phyloP scores from a whole-genome alignment of 2,329 filamentous ascomycete species.

The Lachnellula suecica region DNA sequence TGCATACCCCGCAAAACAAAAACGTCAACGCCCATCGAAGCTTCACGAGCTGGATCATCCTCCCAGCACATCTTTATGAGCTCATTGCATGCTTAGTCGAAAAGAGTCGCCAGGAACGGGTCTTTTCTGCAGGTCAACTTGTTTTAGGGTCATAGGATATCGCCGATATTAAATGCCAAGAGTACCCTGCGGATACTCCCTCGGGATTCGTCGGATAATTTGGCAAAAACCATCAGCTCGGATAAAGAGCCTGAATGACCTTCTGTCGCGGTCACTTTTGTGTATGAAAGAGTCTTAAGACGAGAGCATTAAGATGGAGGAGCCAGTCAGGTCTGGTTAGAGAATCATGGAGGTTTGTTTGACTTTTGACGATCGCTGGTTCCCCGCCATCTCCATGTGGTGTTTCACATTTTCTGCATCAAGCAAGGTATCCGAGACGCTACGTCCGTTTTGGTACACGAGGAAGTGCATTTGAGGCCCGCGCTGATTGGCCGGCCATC shows the following conservation, averaged over 20 bases:
- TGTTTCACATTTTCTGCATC: conserved; percentile 21
- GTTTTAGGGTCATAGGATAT: conserved; percentile 16
- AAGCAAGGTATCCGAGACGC: conserved; percentile 3
- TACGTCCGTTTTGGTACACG: conserved; percentile 2
- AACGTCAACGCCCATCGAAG: conserved; percentile 40
- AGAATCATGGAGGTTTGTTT: conserved; percentile 12
- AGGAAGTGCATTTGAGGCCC: background rate
- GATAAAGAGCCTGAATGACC: conserved; percentile 22
- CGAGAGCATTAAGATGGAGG: conserved; percentile 12
- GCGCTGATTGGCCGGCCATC: background rate
- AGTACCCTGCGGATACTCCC: conserved; percentile 2
- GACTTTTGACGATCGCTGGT: conserved; percentile 2
- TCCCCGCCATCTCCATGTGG: conserved; percentile 20
- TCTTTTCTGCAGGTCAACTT: conserved; percentile 8
- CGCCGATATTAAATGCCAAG: conserved; percentile 15
- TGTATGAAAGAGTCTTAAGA: conserved; percentile 20
- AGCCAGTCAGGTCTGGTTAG: conserved; percentile 7
- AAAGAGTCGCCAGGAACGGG: conserved; percentile 14
- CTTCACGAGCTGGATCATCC: conserved; percentile 43
- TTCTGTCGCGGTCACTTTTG: conserved; percentile 7
- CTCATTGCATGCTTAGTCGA: conserved; percentile 17
- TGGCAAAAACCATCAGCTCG: conserved; percentile 11
- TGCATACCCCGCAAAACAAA: conserved; percentile 40
- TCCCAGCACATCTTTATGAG: conserved; percentile 32
- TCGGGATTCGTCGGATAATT: conserved; percentile 22